Conservation (phyloP, 2,329 filamentous ascomycete genomes). For the Alternaria sp. region DNA sequence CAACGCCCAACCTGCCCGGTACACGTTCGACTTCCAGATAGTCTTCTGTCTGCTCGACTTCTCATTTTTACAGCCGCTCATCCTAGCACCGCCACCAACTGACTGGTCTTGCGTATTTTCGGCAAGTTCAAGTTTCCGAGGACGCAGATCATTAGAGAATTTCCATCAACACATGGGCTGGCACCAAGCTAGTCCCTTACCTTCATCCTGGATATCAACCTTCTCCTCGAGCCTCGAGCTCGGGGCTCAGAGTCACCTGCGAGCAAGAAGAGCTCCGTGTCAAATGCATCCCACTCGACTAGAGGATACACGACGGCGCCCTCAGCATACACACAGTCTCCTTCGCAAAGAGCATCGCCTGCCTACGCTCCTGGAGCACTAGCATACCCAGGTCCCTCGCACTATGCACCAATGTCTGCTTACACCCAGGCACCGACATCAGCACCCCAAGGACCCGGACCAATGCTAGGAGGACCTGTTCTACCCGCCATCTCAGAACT, state of each 20-base stretch:
- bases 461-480: constrained; percentile 51
- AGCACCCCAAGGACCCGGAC: constrained; percentile 31
- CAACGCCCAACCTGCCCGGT: constrained; percentile 30
- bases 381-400: constrained; percentile 42
- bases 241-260: constrained; percentile 74
- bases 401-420: constrained; percentile 41
- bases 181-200: constrained; percentile 56
- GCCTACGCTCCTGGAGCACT: constrained; percentile 44
- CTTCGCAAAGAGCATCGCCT: constrained; percentile 45
- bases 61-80: background rate
- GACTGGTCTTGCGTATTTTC: constrained; percentile 8
- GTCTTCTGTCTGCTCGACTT: constrained; percentile 10
- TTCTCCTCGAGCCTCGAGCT: constrained; percentile 78
- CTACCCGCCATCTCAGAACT: constrained; percentile 51
- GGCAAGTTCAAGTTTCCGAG: constrained; percentile 20
- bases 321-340: constrained; percentile 49
- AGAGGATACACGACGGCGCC: constrained; percentile 48
- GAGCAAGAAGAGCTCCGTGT: constrained; percentile 56
- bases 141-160: constrained; percentile 28
- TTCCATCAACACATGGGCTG: constrained; percentile 52
- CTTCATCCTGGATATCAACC: constrained; percentile 94
- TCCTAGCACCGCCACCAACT: constrained; percentile 21
- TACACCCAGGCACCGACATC: constrained; percentile 43
- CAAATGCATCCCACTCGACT: constrained; percentile 46
- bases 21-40: constrained; percentile 21